Base-by-base conservation (phyloP, 2,329 filamentous ascomycete genomes). In the Bisporella sp. region DNA sequence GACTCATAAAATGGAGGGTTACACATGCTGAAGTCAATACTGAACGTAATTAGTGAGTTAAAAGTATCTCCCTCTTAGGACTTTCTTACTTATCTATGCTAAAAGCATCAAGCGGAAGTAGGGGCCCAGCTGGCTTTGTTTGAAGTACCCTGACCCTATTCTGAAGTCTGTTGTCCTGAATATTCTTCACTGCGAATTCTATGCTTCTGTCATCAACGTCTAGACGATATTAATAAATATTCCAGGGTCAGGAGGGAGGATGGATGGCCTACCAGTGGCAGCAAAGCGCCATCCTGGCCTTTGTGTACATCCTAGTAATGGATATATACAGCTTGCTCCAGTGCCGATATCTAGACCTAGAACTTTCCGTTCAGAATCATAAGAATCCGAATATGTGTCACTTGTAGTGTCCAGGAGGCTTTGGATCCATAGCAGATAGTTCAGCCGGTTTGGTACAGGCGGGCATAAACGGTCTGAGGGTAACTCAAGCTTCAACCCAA, bases 1-100 rank as follows among this genome's bases (percentile, higher is more conserved):
- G 87, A 90, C n/a, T 74, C 68, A 71, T 96, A 97, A 70, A 99
- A 99, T 0, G 93, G 93, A 0, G 93, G 93, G 59, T 99, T 99
- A 56, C 86, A 92, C 82, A 97, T 95, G 52, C 81, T 82, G 65
- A 97, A 96, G 64, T 92, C 84, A 41, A 95, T 73, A 3, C 72
- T 74, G 45, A 5, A 49, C 4, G 9, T 21, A 28, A 30, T 33
- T n/a, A 47, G 7, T 40, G 9, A 47, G 13, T 40, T 13, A n/a
- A 21, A n/a, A 21, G 29, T 29, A 13, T 48, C 11, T 42, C 6
- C 6, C 5, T 9, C 11, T 21, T 21, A 21, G 21, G 21, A 21
- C 21, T 9, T 9, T 55, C 41, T 37, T 62, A 68, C 68, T 52
- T 62, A 6, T 70, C 64, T 4, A 78, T 64, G 28, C 66, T 68